Evolutionary conservation across 371 early-diverging fungal species (phyloP).

Genomic region (Fennellomyces sp.): DNA sequence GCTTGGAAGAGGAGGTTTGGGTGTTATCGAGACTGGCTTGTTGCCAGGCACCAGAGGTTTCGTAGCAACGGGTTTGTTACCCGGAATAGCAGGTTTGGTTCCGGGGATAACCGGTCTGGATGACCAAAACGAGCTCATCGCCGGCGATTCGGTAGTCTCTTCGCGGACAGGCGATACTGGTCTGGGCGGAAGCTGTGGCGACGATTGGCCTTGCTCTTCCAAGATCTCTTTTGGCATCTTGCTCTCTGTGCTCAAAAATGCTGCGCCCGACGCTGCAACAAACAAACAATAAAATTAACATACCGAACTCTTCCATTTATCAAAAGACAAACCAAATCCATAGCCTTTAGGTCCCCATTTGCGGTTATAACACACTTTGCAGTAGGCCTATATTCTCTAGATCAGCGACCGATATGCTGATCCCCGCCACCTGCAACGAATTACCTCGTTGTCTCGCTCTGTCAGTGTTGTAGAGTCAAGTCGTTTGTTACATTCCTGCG

Average conservation of each 20-base stretch:
- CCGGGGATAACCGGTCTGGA: background rate
- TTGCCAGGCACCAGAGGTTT: background rate
- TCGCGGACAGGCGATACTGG: slow-evolving; percentile 7
- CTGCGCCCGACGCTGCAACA: slow-evolving; percentile 45
- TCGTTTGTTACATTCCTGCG: slow-evolving; percentile 51
- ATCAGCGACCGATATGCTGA: background rate
- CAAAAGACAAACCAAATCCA: slow-evolving; percentile 44
- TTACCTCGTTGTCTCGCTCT: slow-evolving; percentile 48
- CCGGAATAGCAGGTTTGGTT: background rate
- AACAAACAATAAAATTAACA: background rate
- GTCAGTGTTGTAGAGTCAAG: slow-evolving; percentile 49
- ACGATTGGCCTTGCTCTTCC: slow-evolving; percentile 23
- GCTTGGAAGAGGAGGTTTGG: background rate
- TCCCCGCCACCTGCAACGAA: background rate
- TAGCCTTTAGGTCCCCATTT: slow-evolving; percentile 59
- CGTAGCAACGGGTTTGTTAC: background rate
- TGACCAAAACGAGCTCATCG: slow-evolving; percentile 22
- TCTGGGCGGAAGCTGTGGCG: slow-evolving; percentile 15
- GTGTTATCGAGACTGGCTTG: no score
- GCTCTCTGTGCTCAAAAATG: slow-evolving; percentile 49
- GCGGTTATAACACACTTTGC: slow-evolving; percentile 49
- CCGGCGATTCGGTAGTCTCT: background rate
- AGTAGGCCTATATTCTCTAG: slow-evolving; percentile 38
- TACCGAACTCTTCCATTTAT: background rate
- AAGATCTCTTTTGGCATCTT: slow-evolving; percentile 48